These are phyloP conservation scores for Aspergillus unguis DNA, from an alignment of 2,329 filamentous ascomycete genomes.

Conservation along the genomic window DNA sequence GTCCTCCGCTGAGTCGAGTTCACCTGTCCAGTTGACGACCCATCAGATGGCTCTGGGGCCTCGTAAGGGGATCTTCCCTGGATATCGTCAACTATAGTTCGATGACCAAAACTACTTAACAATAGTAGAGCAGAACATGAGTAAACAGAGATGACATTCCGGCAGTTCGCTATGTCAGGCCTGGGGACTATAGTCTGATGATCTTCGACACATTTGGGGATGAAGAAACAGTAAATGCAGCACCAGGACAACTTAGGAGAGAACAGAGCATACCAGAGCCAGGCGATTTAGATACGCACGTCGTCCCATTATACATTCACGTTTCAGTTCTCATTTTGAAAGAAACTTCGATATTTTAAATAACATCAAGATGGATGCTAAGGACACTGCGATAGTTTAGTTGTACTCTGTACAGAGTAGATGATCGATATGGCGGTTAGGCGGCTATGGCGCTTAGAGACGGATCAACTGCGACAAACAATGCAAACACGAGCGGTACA, in stretches of 20 bases:
- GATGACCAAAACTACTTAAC: too few species aligned
- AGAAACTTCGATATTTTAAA: neutral
- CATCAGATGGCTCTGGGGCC: conserved; percentile 32
- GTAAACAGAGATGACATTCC: too few species aligned
- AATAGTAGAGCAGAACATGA: too few species aligned
- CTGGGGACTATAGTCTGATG: neutral
- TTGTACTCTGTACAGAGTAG: neutral
- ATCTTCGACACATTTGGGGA: neutral
- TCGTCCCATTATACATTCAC: conserved; percentile 38
- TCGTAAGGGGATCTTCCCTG: conserved; percentile 48
- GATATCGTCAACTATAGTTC: conserved; percentile 19
- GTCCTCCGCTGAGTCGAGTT: conserved; percentile 21
- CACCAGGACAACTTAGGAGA: neutral
- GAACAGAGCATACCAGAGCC: conserved; percentile 41
- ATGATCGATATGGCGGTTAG: neutral
- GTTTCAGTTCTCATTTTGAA: conserved; percentile 1
- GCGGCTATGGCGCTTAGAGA: conserved; percentile 5
- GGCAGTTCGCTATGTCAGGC: too few species aligned
- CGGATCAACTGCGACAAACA: too few species aligned
- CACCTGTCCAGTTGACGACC: conserved; percentile 19
- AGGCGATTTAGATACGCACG: conserved; percentile 45
- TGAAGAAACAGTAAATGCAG: neutral
- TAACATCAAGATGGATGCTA: neutral
- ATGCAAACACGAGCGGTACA: conserved; percentile 12
- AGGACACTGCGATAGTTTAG: neutral